Conservation (phyloP, 805 yeast species). For the Nakazawaea anatomiae region DNA sequence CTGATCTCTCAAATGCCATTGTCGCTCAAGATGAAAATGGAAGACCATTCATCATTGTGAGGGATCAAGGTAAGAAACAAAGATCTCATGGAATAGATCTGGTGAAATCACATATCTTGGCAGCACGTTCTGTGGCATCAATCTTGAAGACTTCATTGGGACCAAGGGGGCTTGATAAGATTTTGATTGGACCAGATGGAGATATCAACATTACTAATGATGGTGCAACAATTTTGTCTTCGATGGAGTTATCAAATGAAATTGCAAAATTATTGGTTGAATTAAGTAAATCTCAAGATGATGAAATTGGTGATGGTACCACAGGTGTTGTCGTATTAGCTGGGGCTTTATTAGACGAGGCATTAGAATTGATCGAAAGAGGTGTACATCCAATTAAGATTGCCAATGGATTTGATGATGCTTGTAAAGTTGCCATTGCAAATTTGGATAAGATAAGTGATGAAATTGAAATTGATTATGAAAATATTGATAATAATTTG, state of each 20-base stretch:
- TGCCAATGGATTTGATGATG: slow-evolving; percentile 96
- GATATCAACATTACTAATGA: slow-evolving; percentile 97
- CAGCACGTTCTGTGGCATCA: slow-evolving; percentile 91
- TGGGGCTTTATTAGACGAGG: slow-evolving; percentile 90
- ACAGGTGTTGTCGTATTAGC: slow-evolving; percentile 98
- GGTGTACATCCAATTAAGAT: slow-evolving; percentile 97
- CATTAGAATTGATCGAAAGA: slow-evolving; percentile 87
- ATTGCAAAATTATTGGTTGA: slow-evolving; percentile 94
- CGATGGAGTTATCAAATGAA: slow-evolving; percentile 94
- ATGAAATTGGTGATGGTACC: slow-evolving; percentile 98
- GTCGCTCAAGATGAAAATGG: slow-evolving; percentile 99
- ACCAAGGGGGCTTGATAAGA: slow-evolving; percentile 98
- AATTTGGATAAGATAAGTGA: slow-evolving; percentile 76
- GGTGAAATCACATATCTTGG: slow-evolving; percentile 80
- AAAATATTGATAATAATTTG: slow-evolving; percentile 26
- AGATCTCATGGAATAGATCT: slow-evolving; percentile 79
- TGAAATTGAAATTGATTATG: slow-evolving; percentile 44
- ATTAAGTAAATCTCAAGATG: slow-evolving; percentile 91
- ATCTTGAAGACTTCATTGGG: slow-evolving; percentile 91
- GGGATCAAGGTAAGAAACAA: slow-evolving; percentile 53
- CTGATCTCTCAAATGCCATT: slow-evolving; percentile 96
- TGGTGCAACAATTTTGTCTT: slow-evolving; percentile 94
- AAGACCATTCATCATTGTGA: slow-evolving; percentile 94
- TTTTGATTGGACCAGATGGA: slow-evolving; percentile 91
- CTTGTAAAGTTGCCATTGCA: slow-evolving; percentile 83